phyloP scores from a whole-genome alignment of 441 rosid species.

The Capsella rubella region DNA sequence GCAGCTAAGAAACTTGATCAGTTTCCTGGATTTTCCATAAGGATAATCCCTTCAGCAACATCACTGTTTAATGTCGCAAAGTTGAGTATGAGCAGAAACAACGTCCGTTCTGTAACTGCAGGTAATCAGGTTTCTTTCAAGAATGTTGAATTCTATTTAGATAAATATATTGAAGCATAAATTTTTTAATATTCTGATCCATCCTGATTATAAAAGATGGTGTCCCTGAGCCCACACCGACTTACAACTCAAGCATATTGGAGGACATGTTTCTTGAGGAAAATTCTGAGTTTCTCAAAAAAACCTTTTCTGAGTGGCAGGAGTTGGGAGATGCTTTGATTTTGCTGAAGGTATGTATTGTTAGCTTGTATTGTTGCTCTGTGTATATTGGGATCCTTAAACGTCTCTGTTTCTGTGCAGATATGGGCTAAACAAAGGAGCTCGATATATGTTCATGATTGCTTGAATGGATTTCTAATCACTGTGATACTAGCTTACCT shows the following conservation, averaged over 20 bases:
- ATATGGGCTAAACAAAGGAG: slow-evolving; percentile 93
- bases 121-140: slow-evolving; percentile 53
- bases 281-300: slow-evolving; percentile 63
- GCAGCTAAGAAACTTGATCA: slow-evolving; percentile 63
- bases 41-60: slow-evolving; percentile 82
- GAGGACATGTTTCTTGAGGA: slow-evolving; percentile 86
- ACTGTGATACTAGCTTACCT: slow-evolving; percentile 77
- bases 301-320: slow-evolving; percentile 64
- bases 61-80: slow-evolving; percentile 68
- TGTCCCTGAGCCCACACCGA: slow-evolving; percentile 65
- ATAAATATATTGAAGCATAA: slow-evolving; percentile 5
- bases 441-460: slow-evolving; percentile 73
- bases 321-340: slow-evolving; percentile 75
- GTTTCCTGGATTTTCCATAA: slow-evolving; percentile 61
- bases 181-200: slow-evolving; percentile 21
- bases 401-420: slow-evolving; percentile 49
- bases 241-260: slow-evolving; percentile 80
- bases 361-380: slow-evolving; percentile 1
- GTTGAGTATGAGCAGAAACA: slow-evolving; percentile 74
- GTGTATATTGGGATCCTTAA: slow-evolving; percentile 10
- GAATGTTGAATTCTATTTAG: slow-evolving; percentile 2
- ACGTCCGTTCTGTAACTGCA: slow-evolving; percentile 63
- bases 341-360: slow-evolving; percentile 68
- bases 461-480: slow-evolving; percentile 81
- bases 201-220: slow-evolving; percentile 52